Evolutionary conservation across 2,329 filamentous ascomycete genomes (phyloP).

Genomic region (Fusarium virguliforme): DNA sequence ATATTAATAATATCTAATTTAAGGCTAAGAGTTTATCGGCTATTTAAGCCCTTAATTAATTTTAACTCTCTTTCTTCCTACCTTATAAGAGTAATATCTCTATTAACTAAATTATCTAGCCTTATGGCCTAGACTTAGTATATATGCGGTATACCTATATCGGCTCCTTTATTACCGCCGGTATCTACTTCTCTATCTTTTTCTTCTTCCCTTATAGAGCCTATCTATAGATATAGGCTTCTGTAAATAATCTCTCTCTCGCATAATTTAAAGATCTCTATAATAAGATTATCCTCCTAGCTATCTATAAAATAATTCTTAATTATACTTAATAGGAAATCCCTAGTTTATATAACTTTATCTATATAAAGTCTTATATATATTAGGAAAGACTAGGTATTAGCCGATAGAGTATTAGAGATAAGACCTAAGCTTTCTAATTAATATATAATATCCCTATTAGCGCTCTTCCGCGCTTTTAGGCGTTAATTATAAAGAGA

Average conservation of each 20-base stretch:
- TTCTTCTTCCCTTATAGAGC: constrained; percentile 18
- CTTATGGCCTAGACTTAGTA: background rate
- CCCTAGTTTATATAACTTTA: constrained; percentile 15
- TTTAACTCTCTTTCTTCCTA: background rate
- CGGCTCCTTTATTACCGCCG: background rate
- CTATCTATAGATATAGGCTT: background rate
- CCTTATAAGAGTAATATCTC: background rate
- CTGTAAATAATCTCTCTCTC: constrained; percentile 12
- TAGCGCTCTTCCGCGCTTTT: background rate
- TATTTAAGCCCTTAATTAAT: background rate
- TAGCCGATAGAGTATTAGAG: background rate
- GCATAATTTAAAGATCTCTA: constrained; percentile 12
- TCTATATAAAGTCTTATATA: too few relatives aligned
- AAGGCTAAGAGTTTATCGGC: background rate
- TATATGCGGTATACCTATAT: background rate
- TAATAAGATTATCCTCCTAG: too few relatives aligned
- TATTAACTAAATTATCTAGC: background rate
- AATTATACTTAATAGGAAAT: constrained; percentile 11
- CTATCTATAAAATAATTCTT: too few relatives aligned
- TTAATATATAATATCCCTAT: constrained; percentile 3
- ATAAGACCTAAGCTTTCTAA: constrained; percentile 12
- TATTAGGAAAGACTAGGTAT: constrained; percentile 15
- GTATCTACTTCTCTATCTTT: constrained; percentile 11
- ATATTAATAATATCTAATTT: constrained; percentile 28
- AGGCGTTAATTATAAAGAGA: background rate